Base-by-base conservation (phyloP, 1,284 basidiomycete genomes). In the Bondarzewia mesenterica region DNA sequence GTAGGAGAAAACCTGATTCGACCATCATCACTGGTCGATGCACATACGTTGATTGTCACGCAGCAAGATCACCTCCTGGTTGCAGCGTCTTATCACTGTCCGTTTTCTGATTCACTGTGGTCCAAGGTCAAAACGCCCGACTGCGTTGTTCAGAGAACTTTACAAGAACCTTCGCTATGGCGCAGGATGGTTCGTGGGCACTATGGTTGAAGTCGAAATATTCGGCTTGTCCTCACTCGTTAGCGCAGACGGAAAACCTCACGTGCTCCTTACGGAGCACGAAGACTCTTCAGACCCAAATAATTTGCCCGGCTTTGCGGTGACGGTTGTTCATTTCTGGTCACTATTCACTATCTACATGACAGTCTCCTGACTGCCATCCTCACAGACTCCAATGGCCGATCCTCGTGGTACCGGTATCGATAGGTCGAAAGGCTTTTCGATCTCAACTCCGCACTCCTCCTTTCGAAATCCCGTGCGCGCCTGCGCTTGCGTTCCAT, bases 251-350 rank as follows among this genome's bases (percentile, higher is more conserved):
- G 52, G 52, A 18, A 44, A 18, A 29, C 38, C 47, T 5, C 12
- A 39, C 6, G 44, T 48, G 12, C 23, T 48, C 20, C 14, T 23
- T 7, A 26, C 26, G 16, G 35, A 44, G 25, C 47, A 42, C 41
- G 25, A 38, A 23, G 51, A 56, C 18, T n/a, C 50, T 7, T 25
- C 21, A 12, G 32, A 49, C 26, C 46, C 51, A 8, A 42, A 44
- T n/a, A 52, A 56, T 25, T 29, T 54, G 1, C 53, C 55, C 4
- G 53, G 54, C 39, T 44, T 56, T 26, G 49, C 42, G n/a, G 37
- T 55, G 22, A 46, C 53, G 22, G 43, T 49, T n/a, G 54, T 54
- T 18, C 39, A 49, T 49, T 14, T 23, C 6, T 8, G 12, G 25
- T n/a, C n/a, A n/a, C n/a, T n/a, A n/a, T n/a, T n/a, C n/a, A n/a